Base-by-base conservation (phyloP, 441 rosid species). In the Caryocar brasiliense region DNA sequence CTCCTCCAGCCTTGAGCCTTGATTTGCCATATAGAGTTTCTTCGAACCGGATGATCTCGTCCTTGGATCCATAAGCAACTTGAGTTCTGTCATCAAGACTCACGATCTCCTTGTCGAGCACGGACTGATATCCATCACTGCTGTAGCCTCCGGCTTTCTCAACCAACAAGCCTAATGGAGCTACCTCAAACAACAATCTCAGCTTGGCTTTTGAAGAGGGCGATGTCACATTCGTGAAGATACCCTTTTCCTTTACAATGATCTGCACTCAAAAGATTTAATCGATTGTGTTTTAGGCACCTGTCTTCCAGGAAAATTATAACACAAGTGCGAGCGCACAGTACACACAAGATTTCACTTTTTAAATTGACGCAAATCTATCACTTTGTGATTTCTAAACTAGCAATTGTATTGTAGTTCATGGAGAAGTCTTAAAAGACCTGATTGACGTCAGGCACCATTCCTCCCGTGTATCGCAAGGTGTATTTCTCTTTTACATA, bases 401-500 rank as follows among this genome's bases (percentile, higher is more conserved):
- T n/a, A n/a, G n/a, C n/a, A n/a, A n/a, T n/a, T n/a, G n/a, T n/a
- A n/a, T n/a, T n/a, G n/a, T n/a, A 25, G 9, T 38, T 7, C 3
- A 51, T 3, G 25, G n/a, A 24, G 11, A 26, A 18, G 37, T 54
- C 33, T 1, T 21, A 19, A n/a, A 17, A 1, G 2, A 80, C 98
- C 95, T 87, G 98, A 72, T 87, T 85, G 55, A 92, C 98, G 13
- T 92, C 98, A 7, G 98, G 98, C 42, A 92, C 98, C 96, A 92
- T 92, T 75, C 98, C 98, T 77, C 98, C 98, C 0, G 98, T 92
- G 87, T 92, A 92, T 78, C 96, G 65, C 69, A 91, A 71, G 32
- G 98, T 91, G 83, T 85, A 91, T 47, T 85, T 91, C 80, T 87
- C 93, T 56, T 58, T 87, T 23, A 91, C 83, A 39, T 85, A 91